Evolutionary conservation across 495 filamentous ascomycete genomes (phyloP).

Genomic region (Aspergillus steynii): DNA sequence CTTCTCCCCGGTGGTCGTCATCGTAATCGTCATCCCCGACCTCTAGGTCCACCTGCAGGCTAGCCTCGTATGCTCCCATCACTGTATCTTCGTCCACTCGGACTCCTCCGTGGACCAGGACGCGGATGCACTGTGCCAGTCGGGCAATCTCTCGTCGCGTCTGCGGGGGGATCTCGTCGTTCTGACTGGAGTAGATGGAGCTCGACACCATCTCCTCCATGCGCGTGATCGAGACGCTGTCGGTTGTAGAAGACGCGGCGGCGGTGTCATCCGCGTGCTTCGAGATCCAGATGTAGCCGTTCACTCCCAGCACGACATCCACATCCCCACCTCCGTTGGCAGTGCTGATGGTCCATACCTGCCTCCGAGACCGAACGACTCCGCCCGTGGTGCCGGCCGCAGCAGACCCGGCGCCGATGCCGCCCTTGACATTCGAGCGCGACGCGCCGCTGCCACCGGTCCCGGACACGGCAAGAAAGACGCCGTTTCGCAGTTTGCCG

Average conservation of each 20-base stretch:
- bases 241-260: conserved; percentile 45
- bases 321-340: conserved; percentile 71
- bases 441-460: conserved; percentile 68
- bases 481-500: conserved; percentile 89
- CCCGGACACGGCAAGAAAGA: conserved; percentile 79
- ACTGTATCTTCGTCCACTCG: conserved; percentile 93
- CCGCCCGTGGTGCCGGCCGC: conserved; percentile 48
- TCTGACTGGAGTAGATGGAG: conserved; percentile 87
- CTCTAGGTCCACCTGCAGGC: conserved; percentile 68
- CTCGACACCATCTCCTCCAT: conserved; percentile 76
- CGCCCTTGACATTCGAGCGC: conserved; percentile 35
- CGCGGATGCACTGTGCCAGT: conserved; percentile 73
- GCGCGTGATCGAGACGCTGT: conserved; percentile 67
- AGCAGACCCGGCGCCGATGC: conserved; percentile 25
- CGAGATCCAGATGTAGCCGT: conserved; percentile 93
- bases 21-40: conserved; percentile 49
- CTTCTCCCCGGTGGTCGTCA: conserved; percentile 43
- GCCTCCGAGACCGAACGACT: conserved; percentile 75
- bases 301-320: conserved; percentile 88
- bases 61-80: conserved; percentile 75
- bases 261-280: conserved; percentile 65
- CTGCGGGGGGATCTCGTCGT: conserved; percentile 71
- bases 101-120: conserved; percentile 76
- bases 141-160: conserved; percentile 88
- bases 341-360: conserved; percentile 79